Conservation (phyloP, 768 basidiomycete species). For the Tulasnella sp. region DNA sequence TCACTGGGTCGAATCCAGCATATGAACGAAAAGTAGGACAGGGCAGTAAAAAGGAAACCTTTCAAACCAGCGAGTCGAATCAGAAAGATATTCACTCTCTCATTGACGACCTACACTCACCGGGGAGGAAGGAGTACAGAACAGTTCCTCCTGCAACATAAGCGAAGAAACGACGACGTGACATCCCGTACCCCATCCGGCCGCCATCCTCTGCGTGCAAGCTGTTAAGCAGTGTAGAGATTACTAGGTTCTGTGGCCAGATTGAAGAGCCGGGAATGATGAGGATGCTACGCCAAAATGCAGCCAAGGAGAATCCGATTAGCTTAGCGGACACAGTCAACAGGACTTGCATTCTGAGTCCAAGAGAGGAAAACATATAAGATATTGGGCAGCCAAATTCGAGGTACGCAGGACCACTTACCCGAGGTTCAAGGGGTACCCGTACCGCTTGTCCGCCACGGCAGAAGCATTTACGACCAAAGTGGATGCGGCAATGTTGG, state of each 20-base stretch:
- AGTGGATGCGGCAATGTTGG: conserved; percentile 50
- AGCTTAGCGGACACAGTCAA: neutral
- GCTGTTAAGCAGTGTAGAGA: conserved; percentile 92
- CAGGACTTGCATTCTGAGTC: neutral
- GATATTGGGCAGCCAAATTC: neutral
- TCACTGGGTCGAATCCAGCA: too few relatives aligned
- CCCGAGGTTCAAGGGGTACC: conserved; percentile 62
- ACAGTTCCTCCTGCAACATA: conserved; percentile 61
- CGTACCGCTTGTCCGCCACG: conserved; percentile 73
- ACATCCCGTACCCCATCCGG: conserved; percentile 44
- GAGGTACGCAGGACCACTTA: conserved; percentile 23
- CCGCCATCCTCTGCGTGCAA: conserved; percentile 88
- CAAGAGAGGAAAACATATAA: neutral
- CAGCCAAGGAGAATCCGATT: neutral
- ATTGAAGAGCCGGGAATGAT: neutral
- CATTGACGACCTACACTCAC: conserved; percentile 42
- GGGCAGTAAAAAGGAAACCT: too few relatives aligned
- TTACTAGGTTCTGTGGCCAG: conserved; percentile 60
- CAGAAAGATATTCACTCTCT: too few relatives aligned
- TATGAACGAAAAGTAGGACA: too few relatives aligned
- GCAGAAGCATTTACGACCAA: conserved; percentile 82
- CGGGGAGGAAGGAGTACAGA: conserved; percentile 85
- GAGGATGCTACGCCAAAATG: conserved; percentile 38
- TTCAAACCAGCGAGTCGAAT: too few relatives aligned
- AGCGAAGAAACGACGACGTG: conserved; percentile 81